Base-by-base conservation (phyloP, 768 basidiomycete species). In the Amanita fuliginea region DNA sequence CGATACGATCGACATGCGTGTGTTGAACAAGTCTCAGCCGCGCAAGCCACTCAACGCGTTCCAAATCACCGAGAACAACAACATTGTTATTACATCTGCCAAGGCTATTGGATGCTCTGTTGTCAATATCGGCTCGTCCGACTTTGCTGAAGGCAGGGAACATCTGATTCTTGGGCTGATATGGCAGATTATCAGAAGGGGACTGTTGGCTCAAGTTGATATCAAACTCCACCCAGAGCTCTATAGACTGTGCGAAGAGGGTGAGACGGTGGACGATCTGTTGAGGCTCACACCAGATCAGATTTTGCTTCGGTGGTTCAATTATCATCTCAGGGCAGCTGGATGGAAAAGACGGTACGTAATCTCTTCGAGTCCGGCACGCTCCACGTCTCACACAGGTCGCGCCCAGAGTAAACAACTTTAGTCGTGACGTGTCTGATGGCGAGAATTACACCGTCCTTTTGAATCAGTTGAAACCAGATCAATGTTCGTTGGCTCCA, bases 41-140 rank as follows among this genome's bases (percentile, higher is more conserved):
- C 77, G 80, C 34, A 95, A 92, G 67, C 79, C 87, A 0, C 75
- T 99, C 42, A 99, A 99, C 62, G 90, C 91, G 0, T 99, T 99
- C 79, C 93, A 99, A 60, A 97, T 97, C 59, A 98, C 96, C 0
- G 96, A 99, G 65, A 98, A 98, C 73, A 98, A 99, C 75, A 99
- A 98, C 67, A 96, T 99, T 61, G 95, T 98, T 61, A 96, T 99
- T 67, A 86, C 90, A 10, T 98, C 96, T 21, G 83, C 95, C 33
- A 97, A 97, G 69, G 94, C 87, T 64, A 98, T 99, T 56, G 95
- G 96, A 33, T 96, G 96, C 62, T 95, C 91, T 2, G 93, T 97
- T 47, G 95, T 99, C 67, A 99, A 99, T 68, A 97, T 99, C 55
- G 96, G 96, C 21, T 86, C 95, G 0, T 75, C 80, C 2, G 96